Evolutionary conservation across 805 yeast genomes (phyloP).

Genomic region (Candida pini): DNA sequence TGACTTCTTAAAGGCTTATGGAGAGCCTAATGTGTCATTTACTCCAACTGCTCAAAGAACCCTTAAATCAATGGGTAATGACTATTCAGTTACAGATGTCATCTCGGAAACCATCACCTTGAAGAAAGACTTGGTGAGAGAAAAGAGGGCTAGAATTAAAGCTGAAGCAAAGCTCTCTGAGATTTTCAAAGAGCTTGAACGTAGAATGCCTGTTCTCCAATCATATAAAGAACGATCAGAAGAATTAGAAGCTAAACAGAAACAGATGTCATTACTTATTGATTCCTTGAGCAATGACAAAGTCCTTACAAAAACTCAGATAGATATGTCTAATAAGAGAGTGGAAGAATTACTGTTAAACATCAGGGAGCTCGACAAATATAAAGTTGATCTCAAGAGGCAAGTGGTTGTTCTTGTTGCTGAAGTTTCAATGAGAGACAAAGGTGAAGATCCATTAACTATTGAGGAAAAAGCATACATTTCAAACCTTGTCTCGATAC

Average conservation of each 20-base stretch:
- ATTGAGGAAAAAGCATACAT: constrained; percentile 61
- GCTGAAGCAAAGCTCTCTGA: constrained; percentile 66
- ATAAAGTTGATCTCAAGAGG: constrained; percentile 67
- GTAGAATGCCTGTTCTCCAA: constrained; percentile 68
- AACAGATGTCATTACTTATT: constrained; percentile 47
- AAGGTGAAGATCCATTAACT: constrained; percentile 56
- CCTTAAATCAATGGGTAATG: constrained; percentile 33
- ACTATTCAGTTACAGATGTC: constrained; percentile 60
- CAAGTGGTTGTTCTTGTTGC: constrained; percentile 75
- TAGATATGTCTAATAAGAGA: constrained; percentile 23
- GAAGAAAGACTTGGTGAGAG: constrained; percentile 61
- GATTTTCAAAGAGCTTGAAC: constrained; percentile 71
- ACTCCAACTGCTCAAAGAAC: constrained; percentile 57
- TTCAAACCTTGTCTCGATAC: constrained; percentile 41
- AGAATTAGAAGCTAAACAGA: constrained; percentile 49
- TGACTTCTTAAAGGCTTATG: constrained; percentile 16
- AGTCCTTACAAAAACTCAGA: constrained; percentile 12
- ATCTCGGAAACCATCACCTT: constrained; percentile 59
- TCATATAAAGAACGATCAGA: constrained; percentile 58
- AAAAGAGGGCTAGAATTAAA: constrained; percentile 63
- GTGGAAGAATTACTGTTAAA: constrained; percentile 42
- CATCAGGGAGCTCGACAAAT: constrained; percentile 42
- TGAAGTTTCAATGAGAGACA: constrained; percentile 54
- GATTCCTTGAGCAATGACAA: constrained; percentile 48
- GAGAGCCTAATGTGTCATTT: constrained; percentile 26